These are phyloP conservation scores for Paracoccidioides lutzii DNA, from an alignment of 2,329 filamentous ascomycete species.

Conservation along the genomic window DNA sequence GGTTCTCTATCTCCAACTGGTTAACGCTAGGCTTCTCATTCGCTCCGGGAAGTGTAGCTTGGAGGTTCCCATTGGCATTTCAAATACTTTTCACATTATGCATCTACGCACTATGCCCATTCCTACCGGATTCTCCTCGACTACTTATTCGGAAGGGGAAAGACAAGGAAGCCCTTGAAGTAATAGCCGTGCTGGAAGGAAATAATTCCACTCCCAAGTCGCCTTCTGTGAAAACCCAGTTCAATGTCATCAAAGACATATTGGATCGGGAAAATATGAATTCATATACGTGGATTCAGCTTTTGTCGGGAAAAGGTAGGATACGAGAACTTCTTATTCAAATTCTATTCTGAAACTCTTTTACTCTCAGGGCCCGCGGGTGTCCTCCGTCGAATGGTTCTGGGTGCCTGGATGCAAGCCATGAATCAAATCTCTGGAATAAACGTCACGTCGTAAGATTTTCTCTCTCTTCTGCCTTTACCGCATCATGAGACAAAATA, in stretches of 20 bases:
- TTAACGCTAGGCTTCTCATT: conserved; percentile 33
- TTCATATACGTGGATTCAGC: conserved; percentile 34
- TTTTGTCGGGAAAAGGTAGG: conserved; percentile 28
- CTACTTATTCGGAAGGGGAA: conserved; percentile 10
- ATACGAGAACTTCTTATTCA: background rate
- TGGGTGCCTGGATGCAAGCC: conserved; percentile 33
- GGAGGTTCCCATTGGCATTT: conserved; percentile 21
- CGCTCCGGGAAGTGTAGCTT: conserved; percentile 21
- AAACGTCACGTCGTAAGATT: conserved; percentile 20
- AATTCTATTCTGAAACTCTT: background rate
- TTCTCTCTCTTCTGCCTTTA: background rate
- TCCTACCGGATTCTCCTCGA: conserved; percentile 26
- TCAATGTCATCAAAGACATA: conserved; percentile 26
- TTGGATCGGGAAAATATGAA: conserved; percentile 34
- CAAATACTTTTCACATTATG: conserved; percentile 21
- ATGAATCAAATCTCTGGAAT: conserved; percentile 28
- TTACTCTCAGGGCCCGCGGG: conserved; percentile 20
- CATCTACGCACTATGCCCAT: conserved; percentile 18
- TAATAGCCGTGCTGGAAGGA: conserved; percentile 16
- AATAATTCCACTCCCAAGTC: conserved; percentile 19
- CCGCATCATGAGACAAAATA: conserved; percentile 1
- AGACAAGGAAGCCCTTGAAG: conserved; percentile 7
- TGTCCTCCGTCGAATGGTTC: conserved; percentile 31
- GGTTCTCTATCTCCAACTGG: conserved; percentile 34
- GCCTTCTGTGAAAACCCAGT: conserved; percentile 19